Base-by-base conservation (phyloP, 2,329 filamentous ascomycete genomes). In the Coniochaeta sp. region DNA sequence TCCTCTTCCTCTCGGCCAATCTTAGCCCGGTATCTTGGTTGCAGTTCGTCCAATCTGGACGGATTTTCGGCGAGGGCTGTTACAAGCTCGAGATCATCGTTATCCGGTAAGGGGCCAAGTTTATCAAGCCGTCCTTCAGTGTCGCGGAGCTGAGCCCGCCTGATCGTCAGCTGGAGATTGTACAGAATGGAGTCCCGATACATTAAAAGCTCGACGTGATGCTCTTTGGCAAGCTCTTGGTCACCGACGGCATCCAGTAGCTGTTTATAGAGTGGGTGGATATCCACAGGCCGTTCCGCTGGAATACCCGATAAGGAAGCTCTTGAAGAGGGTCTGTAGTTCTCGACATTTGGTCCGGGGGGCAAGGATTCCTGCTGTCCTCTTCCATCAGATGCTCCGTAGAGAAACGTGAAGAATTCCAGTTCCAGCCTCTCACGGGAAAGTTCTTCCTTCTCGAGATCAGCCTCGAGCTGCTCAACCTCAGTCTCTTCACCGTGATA, bases 221-320 rank as follows among this genome's bases (percentile, higher is more conserved):
- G 68, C 52, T 81, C 77, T 48, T 66, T 68, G 13, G 73, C 73
- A 27, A 75, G 66, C 42, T 73, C 67, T n/a, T 75, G 62, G 16
- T 78, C 71, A 1, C 67, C 71, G 9, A 75, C 67, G 1, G 69
- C 67, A 12, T 69, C 66, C 14, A 73, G 66, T 6, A 80, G 65
- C 16, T 70, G 62, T 10, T 64, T 57, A 56, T 77, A 79, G 3
- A 75, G 62, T 2, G 77, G 77, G 54, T 80, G 76, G 1, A 71
- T 59, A 33, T 73, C 71, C 1, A 56, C 55, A 1, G 56, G 46
- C 2, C 56, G 58, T 1, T 62, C 58, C 0, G 53, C 56, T 1
- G 59, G 58, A 32, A 67, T 66, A 1, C 65, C 64, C 24, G 63
- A 49, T 12, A 67, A 56, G 5, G 50, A 52, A 5, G 50, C 50